Evolutionary conservation across 257 asterid genomes (phyloP).

Genomic region (Nicotiana sylvestris): DNA sequence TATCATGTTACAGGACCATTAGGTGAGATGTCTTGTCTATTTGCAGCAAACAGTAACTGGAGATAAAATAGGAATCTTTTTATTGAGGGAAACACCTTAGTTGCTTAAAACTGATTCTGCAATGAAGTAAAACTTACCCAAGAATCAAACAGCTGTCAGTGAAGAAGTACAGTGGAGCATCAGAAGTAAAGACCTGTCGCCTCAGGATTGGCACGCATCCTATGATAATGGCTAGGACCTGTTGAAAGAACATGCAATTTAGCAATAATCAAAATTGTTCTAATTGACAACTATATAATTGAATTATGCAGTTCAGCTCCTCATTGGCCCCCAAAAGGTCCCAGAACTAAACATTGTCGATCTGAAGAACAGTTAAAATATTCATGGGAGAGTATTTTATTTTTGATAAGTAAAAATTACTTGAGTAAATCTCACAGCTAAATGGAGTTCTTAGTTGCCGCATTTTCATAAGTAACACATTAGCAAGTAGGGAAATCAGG

Average conservation of each 20-base stretch:
- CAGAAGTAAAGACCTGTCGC: constrained; percentile 70
- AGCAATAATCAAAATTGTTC: constrained; percentile 4
- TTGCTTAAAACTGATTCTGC: constrained; percentile 11
- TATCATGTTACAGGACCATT: not conserved
- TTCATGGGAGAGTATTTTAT: not conserved
- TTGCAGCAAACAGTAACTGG: not conserved
- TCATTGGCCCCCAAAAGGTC: not conserved
- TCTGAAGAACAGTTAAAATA: not conserved
- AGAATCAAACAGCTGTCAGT: constrained; percentile 98
- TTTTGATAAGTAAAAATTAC: not conserved
- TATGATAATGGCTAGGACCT: constrained; percentile 77
- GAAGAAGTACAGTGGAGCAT: constrained; percentile 93
- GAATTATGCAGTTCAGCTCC: not conserved
- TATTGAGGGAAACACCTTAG: no score
- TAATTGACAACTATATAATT: not conserved
- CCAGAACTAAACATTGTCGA: not conserved
- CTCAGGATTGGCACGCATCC: constrained; percentile 88
- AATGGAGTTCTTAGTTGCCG: not conserved
- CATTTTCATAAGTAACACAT: not conserved
- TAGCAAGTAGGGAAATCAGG: not conserved
- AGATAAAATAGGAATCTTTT: not conserved
- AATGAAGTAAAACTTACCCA: constrained; percentile 56
- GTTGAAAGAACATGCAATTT: constrained; percentile 26
- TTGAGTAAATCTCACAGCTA: not conserved
- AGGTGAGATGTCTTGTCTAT: not conserved